Evolutionary conservation across 169 alveolate species (phyloP).

Genomic region (Cystoisospora suis): DNA sequence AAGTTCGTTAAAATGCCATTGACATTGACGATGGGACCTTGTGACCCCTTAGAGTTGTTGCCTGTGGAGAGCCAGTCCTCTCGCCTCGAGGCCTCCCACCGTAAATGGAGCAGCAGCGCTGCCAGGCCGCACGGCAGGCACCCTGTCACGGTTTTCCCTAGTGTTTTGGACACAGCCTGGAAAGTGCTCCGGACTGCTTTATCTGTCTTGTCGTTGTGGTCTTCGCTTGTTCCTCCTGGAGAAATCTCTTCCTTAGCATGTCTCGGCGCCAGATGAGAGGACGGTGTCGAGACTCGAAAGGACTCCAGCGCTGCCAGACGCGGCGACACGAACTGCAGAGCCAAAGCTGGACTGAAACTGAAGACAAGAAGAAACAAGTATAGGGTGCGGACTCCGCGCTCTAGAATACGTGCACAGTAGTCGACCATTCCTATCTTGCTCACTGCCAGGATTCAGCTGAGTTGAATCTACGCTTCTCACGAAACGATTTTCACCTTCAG

Average conservation of each 20-base stretch:
- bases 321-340: neutral
- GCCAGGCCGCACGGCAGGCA: slow-evolving; percentile 26
- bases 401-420: no score
- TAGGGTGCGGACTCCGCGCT: no score
- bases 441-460: no score
- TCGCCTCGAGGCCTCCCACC: neutral
- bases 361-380: neutral
- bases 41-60: no score
- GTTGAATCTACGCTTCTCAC: no score
- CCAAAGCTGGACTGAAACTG: neutral
- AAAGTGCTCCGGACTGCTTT: no score
- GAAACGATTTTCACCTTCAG: no score
- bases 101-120: neutral
- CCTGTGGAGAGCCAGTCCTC: no score
- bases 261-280: neutral
- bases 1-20: neutral
- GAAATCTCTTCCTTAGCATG: neutral
- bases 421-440: no score
- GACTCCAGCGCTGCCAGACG: slow-evolving; percentile 1
- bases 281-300: neutral
- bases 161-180: neutral
- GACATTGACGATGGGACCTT: no score
- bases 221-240: neutral
- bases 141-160: slow-evolving; percentile 12
- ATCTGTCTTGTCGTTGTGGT: neutral